Base-by-base conservation (phyloP, 2,329 filamentous ascomycete genomes). In the Fusarium sp. region DNA sequence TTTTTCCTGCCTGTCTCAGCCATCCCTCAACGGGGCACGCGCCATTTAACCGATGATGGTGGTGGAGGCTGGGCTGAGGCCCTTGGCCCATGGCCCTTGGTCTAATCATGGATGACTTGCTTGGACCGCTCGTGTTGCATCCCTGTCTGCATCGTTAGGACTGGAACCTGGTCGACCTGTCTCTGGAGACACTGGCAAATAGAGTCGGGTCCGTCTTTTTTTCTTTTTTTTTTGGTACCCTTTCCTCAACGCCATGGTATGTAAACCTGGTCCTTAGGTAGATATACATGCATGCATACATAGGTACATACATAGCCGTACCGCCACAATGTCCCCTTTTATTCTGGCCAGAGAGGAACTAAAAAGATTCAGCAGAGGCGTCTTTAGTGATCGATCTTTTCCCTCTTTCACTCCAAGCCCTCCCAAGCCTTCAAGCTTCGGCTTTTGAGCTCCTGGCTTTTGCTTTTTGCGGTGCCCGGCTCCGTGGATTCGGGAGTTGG, bases 21-120 rank as follows among this genome's bases (percentile, higher is more conserved):
- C 45, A 38, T 45, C 42, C 42, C 50, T 44, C 34, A 48, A 62
- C 45, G 38, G 70, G 76, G 62, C 75, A 77, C 10, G 75, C 77
- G 52, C 65, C 65, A 67, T 69, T 54, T 59, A 48, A 46, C 55
- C 32, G 52, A 11, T 20, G 52, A 62, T 69, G 56, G 57, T 44
- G 55, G 60, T 36, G 44, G 43, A 54, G 54, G 45, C 54, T 45
- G 44, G 44, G 44, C 46, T 63, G 60, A 50, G 34, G 40, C 34
- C 38, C 45, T n/a, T n/a, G n/a, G n/a, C n/a, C n/a, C n/a, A n/a
- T n/a, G n/a, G n/a, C n/a, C n/a, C n/a, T n/a, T n/a, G n/a, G n/a
- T n/a, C n/a, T n/a, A n/a, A n/a, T n/a, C n/a, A n/a, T n/a, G n/a
- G n/a, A n/a, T n/a, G n/a, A n/a, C 51, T 48, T 21, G 42, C 42